Conservation (phyloP, 1,139 yeast genomes). For the Keqinozyma sinolaborantium region DNA sequence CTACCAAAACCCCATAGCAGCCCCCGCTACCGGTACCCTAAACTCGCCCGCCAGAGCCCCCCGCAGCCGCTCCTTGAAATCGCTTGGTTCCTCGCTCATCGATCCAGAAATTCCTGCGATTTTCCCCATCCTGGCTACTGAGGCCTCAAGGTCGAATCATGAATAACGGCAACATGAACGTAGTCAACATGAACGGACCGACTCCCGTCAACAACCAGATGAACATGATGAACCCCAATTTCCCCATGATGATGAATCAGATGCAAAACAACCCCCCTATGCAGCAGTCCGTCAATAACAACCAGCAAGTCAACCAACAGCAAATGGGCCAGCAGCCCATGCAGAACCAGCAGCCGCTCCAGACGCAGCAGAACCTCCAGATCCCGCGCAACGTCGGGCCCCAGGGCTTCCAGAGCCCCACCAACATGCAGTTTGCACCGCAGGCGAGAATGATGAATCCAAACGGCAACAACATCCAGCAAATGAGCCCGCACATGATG, state of each 20-base stretch:
- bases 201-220: constrained; percentile 5
- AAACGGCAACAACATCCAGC: neutral
- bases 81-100: no score
- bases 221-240: constrained; percentile 16
- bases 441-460: constrained; percentile 3
- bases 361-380: constrained; percentile 1
- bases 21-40: no score
- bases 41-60: no score
- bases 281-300: neutral
- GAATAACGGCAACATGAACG: constrained; percentile 2
- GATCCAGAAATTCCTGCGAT: no score
- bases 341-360: constrained; percentile 2
- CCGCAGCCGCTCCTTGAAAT: no score
- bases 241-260: constrained; percentile 5
- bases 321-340: constrained; percentile 10
- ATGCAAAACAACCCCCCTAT: constrained; percentile 24
- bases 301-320: constrained; percentile 3
- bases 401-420: constrained; percentile 4
- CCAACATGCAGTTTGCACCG: constrained; percentile 5
- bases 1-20: no score
- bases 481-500: constrained; percentile 1
- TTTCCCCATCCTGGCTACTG: no score
- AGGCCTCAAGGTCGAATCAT: neutral
- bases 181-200: constrained; percentile 7
- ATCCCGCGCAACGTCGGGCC: neutral